phyloP scores from a whole-genome alignment of 495 filamentous ascomycete genomes.

The Chaetomidium leptoderma region DNA sequence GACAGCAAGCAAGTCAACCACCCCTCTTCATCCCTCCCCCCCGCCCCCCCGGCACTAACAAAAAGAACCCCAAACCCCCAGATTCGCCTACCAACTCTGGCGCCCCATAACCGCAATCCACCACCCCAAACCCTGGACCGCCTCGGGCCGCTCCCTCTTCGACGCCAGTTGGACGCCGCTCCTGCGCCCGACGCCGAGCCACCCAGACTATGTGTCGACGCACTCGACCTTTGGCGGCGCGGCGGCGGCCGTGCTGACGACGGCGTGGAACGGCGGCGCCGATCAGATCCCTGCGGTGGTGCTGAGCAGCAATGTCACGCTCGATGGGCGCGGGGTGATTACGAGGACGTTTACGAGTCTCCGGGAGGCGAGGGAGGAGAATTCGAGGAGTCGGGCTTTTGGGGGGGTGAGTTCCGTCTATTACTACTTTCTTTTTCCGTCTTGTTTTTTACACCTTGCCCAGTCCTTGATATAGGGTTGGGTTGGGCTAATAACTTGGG shows the following conservation, averaged over 20 bases:
- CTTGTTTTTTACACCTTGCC: background rate
- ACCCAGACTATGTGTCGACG: conserved; percentile 36
- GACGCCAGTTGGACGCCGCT: conserved; percentile 32
- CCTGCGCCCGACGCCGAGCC: conserved; percentile 32
- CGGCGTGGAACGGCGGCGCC: conserved; percentile 23
- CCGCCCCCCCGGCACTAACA: background rate
- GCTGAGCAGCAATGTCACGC: conserved; percentile 33
- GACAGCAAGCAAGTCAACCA: conserved; percentile 31
- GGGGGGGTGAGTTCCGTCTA: conserved; percentile 31
- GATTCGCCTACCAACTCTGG: conserved; percentile 30
- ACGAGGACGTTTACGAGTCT: conserved; percentile 28
- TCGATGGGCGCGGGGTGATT: conserved; percentile 30
- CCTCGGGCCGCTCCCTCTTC: conserved; percentile 22
- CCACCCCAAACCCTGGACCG: conserved; percentile 24
- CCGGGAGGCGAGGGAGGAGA: conserved; percentile 26
- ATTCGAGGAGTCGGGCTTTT: conserved; percentile 29
- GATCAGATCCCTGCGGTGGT: background rate
- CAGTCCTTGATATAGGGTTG: too few species aligned
- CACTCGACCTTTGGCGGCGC: conserved; percentile 37
- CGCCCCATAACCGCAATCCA: conserved; percentile 36
- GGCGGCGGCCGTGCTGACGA: conserved; percentile 26
- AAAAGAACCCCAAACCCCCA: background rate
- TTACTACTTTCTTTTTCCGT: background rate
- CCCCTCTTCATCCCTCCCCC: background rate
- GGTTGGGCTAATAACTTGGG: background rate